A percentile compares a stretch with the other conserved stretches of the same genome.
These are phyloP conservation scores for Chalciporus chontae DNA, from an alignment of 768 basidiomycete genomes.

Conservation along the genomic window DNA sequence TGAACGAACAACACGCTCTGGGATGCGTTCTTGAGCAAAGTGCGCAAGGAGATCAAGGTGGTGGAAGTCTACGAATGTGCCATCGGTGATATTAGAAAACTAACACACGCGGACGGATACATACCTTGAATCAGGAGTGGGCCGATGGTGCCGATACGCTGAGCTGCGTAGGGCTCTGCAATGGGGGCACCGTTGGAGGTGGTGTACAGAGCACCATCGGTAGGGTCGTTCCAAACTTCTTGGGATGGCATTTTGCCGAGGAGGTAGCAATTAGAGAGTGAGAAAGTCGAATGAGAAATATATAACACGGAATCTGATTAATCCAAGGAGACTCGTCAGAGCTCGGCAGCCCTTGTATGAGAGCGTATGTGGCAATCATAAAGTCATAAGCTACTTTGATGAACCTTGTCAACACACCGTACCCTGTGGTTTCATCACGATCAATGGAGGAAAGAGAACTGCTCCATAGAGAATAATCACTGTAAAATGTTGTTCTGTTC, in stretches of 20 bases:
- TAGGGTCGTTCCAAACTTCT: too few relatives aligned
- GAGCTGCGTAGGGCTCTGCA: slow-evolving; percentile 70
- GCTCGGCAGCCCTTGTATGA: neutral
- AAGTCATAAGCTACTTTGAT: too few relatives aligned
- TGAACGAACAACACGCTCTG: slow-evolving; percentile 78
- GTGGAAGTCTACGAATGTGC: slow-evolving; percentile 64
- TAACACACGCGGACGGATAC: slow-evolving; percentile 11
- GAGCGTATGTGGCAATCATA: too few relatives aligned
- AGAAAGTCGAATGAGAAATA: slow-evolving; percentile 20
- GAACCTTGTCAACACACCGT: too few relatives aligned
- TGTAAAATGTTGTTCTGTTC: too few relatives aligned
- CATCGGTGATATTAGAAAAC: slow-evolving; percentile 13
- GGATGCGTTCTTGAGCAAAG: slow-evolving; percentile 94
- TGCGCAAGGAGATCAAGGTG: slow-evolving; percentile 88
- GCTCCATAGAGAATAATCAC: too few relatives aligned
- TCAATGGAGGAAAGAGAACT: too few relatives aligned
- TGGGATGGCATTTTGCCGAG: slow-evolving; percentile 55
- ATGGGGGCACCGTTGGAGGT: slow-evolving; percentile 82
- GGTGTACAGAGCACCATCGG: slow-evolving; percentile 70
- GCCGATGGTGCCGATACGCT: slow-evolving; percentile 69
- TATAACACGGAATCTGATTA: too few relatives aligned
- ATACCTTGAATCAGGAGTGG: slow-evolving; percentile 85
- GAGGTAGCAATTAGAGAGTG: neutral
- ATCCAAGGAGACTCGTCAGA: slow-evolving; percentile 2
- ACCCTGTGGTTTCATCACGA: too few relatives aligned